Evolutionary conservation across 805 yeast species (phyloP), one percentile per base, ranked within the genome.

Genomic region (Ascoidea rubescens): DNA sequence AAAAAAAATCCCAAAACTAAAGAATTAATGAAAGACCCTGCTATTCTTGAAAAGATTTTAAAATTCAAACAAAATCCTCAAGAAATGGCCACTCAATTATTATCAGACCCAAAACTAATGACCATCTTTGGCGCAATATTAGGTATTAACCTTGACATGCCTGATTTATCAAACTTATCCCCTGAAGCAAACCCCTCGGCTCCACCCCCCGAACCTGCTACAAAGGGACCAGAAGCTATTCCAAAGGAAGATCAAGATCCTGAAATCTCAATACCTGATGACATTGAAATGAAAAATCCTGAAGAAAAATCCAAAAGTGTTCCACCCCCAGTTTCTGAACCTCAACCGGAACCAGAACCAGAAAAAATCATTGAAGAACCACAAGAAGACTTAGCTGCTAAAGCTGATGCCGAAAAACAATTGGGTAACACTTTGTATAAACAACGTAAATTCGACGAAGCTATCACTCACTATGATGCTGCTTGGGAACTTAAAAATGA

Each of bases 391-490:
- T 54, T 59, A 30, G 78, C 77, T 62, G 69, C 62, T 4, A 70
- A 71, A 51, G 90, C 95, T 42, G 86, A 82, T 57, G 75, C 71
- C 14, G 81, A 77, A 55, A 93, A 93, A 67, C 84, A 85, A 5
- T 79, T 82, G 66, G 99, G 97, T 57, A 93, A 93, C 70, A 72
- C 76, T 50, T 72, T 86, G 48, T 93, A 93, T 76, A 93, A 93
- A 69, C 73, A 82, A 58, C 85, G 84, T 65, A 74, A 89, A 62
- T 93, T 93, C 59, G 96, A 88, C 63, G 96, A 84, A 62, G 99
- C 99, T 47, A 91, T 93, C 64, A 87, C 71, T 53, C 72, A 79
- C 56, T 93, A 93, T 71, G 73, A 86, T 64, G 77, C 81, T 64
- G 99, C 99, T 1, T 93, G 88, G 85, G 84, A 82, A 42, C 65